Base-by-base conservation (phyloP, 371 early-diverging fungal genomes). In the Amoeboaphelidium protococcarum region DNA sequence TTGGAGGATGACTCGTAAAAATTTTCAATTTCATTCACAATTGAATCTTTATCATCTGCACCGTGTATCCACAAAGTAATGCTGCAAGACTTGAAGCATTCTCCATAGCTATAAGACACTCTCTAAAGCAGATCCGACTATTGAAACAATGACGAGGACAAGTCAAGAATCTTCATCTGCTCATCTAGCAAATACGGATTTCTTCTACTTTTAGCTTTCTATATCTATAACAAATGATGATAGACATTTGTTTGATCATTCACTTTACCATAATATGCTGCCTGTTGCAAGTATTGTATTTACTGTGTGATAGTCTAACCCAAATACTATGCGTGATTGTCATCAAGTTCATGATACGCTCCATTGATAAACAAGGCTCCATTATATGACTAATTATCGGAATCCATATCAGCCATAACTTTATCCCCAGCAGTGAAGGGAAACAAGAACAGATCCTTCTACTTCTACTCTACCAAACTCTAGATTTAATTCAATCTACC, bases 331-430 rank as follows among this genome's bases (percentile, higher is more conserved):
- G 25, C 19, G 40, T 42, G 51, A 40, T 49, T 69, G 16, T 74
- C 72, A 26, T 47, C 61, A 51, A 75, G 59, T 10, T 68, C 65
- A 42, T 74, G 52, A 46, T 68, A 64, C 48, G 72, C 76, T 46
- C 90, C 90, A 53, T 89, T 89, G 41, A 79, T 55, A 59, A 84
- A 89, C 40, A 75, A 55, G 3, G 58, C 68, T 2, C 70, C 64
- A 2, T 24, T 40, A 43, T 25, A 22, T 40, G 16, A 51, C 52
- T 47, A 51, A 23, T 48, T 51, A 55, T 41, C 45, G 10, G 10
- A 46, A 26, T 49, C 24, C 12, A 23, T 48, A n/a, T n/a, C n/a
- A n/a, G n/a, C n/a, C n/a, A n/a, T n/a, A n/a, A n/a, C n/a, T n/a
- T n/a, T n/a, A n/a, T n/a, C n/a, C n/a, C n/a, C n/a, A n/a, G n/a